Evolutionary conservation across 2,329 filamentous ascomycete species (phyloP).

Genomic region (Penicillium sp.): DNA sequence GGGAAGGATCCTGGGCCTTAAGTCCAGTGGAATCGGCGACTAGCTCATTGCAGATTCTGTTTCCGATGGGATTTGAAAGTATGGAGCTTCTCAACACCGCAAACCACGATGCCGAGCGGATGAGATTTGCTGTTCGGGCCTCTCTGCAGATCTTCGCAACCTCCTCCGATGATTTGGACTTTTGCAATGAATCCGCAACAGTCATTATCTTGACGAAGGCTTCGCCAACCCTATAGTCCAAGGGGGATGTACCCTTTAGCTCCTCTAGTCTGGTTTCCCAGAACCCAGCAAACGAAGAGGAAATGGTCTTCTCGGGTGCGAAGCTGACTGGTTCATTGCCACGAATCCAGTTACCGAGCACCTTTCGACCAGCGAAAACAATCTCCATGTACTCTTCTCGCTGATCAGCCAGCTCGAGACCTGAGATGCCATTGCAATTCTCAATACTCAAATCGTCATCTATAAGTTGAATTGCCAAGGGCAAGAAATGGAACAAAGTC

Average conservation of each 20-base stretch:
- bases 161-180: constrained; percentile 31
- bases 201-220: constrained; percentile 43
- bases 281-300: constrained; percentile 26
- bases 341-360: constrained; percentile 48
- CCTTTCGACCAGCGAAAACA: constrained; percentile 51
- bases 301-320: constrained; percentile 21
- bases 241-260: constrained; percentile 32
- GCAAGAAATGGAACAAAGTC: constrained; percentile 52
- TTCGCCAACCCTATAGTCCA: constrained; percentile 43
- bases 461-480: constrained; percentile 56
- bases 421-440: constrained; percentile 56
- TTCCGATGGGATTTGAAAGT: constrained; percentile 48
- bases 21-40: constrained; percentile 59
- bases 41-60: constrained; percentile 59
- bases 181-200: constrained; percentile 30
- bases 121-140: constrained; percentile 41
- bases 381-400: constrained; percentile 56
- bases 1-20: constrained; percentile 45
- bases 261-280: constrained; percentile 40
- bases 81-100: constrained; percentile 52
- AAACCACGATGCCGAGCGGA: constrained; percentile 51
- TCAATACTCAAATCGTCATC: constrained; percentile 61
- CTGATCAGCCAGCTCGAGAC: constrained; percentile 47
- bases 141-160: constrained; percentile 38
- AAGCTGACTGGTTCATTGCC: constrained; percentile 22